phyloP scores from a whole-genome alignment of 2,329 filamentous ascomycete species.

The Trichophyton equinum region DNA sequence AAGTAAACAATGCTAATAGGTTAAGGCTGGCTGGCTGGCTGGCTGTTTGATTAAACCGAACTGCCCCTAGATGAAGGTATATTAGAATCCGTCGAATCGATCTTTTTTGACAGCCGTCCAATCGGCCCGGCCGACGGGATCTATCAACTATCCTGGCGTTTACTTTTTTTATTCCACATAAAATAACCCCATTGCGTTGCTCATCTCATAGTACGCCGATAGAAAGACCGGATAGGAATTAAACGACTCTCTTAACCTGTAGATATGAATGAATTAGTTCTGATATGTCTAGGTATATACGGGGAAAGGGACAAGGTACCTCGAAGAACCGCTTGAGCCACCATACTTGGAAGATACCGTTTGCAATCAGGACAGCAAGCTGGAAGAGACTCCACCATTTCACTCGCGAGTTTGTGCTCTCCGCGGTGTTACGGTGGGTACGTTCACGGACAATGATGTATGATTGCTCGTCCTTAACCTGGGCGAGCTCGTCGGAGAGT shows the following conservation, averaged over 20 bases:
- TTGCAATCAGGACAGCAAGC: slow-evolving; percentile 71
- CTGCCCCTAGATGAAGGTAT: not conserved
- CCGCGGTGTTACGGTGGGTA: slow-evolving; percentile 94
- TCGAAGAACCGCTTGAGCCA: slow-evolving; percentile 98
- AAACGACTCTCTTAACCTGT: slow-evolving; percentile 39
- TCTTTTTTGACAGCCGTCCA: not conserved
- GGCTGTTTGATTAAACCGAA: not conserved
- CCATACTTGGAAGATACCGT: slow-evolving; percentile 98
- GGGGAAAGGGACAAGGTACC: slow-evolving; percentile 35
- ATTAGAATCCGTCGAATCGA: not conserved
- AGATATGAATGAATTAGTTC: slow-evolving; percentile 9
- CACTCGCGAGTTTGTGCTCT: slow-evolving; percentile 92
- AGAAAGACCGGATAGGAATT: slow-evolving; percentile 4
- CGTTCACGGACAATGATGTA: slow-evolving; percentile 94
- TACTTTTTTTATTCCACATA: not conserved
- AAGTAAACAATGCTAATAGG: not conserved
- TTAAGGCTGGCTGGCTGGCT: too few relatives aligned
- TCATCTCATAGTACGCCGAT: not conserved
- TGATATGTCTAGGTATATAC: not conserved
- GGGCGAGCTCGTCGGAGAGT: slow-evolving; percentile 71
- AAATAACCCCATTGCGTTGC: not conserved
- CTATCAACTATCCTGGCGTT: not conserved
- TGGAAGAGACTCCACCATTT: slow-evolving; percentile 99
- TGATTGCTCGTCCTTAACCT: slow-evolving; percentile 94
- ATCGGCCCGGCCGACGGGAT: not conserved